phyloP scores from a whole-genome alignment of 805 yeast genomes.

The Lachancea lanzarotensis region DNA sequence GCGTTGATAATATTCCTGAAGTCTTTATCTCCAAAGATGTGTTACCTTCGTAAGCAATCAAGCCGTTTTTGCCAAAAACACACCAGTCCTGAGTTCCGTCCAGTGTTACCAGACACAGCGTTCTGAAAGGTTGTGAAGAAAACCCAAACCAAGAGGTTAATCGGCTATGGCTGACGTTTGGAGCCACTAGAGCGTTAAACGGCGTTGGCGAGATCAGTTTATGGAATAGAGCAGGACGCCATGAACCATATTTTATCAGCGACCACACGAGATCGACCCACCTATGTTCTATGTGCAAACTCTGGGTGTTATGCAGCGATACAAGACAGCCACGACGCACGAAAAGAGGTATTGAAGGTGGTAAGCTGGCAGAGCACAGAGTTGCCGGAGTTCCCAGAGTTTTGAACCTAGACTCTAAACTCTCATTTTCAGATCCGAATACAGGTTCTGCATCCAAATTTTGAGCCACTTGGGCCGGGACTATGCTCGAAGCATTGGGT shows the following conservation, averaged over 20 bases:
- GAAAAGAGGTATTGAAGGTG: conserved; percentile 19
- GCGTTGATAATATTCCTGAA: conserved; percentile 7
- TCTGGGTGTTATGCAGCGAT: conserved; percentile 14
- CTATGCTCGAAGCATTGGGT: conserved; percentile 16
- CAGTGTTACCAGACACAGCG: conserved; percentile 16
- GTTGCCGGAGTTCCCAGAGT: conserved; percentile 23
- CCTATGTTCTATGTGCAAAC: conserved; percentile 17
- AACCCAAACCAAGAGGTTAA: conserved; percentile 12
- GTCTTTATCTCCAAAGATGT: conserved; percentile 20
- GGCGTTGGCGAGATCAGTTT: conserved; percentile 13
- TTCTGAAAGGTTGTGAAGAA: conserved; percentile 17
- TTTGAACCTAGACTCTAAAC: conserved; percentile 13
- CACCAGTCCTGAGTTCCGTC: conserved; percentile 30
- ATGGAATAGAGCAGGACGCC: conserved; percentile 20
- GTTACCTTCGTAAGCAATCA: conserved; percentile 28
- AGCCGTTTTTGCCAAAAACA: conserved; percentile 24
- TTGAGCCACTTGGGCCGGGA: conserved; percentile 18
- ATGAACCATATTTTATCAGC: conserved; percentile 15
- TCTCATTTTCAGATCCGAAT: conserved; percentile 10
- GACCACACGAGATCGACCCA: conserved; percentile 21
- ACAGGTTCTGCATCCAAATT: conserved; percentile 15
- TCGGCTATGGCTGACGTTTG: conserved; percentile 14
- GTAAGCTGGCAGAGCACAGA: conserved; percentile 20
- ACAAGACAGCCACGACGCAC: conserved; percentile 26
- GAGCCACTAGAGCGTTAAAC: conserved; percentile 22